Percentiles rank a stretch among this genome's conserved stretches.
These are phyloP conservation scores for Hypericum androsaemum DNA, from an alignment of 345 rosid genomes.

Conservation along the genomic window DNA sequence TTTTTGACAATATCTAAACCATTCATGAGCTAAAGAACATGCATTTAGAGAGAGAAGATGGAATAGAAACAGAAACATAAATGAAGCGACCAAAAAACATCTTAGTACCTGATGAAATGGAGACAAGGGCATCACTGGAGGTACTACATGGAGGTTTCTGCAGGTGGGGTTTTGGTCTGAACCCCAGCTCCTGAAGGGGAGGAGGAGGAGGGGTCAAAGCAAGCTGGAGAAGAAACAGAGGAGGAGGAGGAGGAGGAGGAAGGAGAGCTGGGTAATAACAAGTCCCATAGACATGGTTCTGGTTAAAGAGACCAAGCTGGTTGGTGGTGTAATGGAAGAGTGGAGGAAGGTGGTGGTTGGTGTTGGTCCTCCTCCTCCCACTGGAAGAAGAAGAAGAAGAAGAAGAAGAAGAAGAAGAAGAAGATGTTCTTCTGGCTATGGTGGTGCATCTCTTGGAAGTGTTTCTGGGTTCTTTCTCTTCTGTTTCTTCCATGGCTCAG, in stretches of 20 bases:
- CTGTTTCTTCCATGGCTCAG: conserved; percentile 54
- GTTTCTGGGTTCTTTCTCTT: conserved; percentile 33
- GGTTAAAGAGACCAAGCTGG: conserved; percentile 38
- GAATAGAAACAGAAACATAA: neutral
- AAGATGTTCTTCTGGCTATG: conserved; percentile 22
- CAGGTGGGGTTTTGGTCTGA: conserved; percentile 39
- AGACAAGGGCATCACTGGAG: conserved; percentile 31
- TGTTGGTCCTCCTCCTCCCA: conserved; percentile 15
- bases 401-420: conserved; percentile 20
- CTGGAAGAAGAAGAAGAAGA: conserved; percentile 16
- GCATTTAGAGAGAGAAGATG: conserved; percentile 10
- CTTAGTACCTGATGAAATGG: conserved; percentile 32
- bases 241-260: conserved; percentile 42
- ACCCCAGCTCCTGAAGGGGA: conserved; percentile 32
- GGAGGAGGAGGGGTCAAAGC: conserved; percentile 43
- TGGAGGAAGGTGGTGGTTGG: conserved; percentile 17
- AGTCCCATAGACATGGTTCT: conserved; percentile 17
- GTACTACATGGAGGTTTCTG: conserved; percentile 38
- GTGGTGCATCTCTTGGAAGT: conserved; percentile 30
- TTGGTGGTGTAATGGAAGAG: conserved; percentile 44
- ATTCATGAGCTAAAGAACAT: conserved; percentile 16
- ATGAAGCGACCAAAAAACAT: conserved; percentile 2
- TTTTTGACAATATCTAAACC: conserved; percentile 14
- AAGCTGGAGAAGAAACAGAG: conserved; percentile 43
- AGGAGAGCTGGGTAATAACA: conserved; percentile 49